These are phyloP conservation scores for Yarrowia phangngaensis DNA, from an alignment of 805 yeast genomes.

Conservation along the genomic window DNA sequence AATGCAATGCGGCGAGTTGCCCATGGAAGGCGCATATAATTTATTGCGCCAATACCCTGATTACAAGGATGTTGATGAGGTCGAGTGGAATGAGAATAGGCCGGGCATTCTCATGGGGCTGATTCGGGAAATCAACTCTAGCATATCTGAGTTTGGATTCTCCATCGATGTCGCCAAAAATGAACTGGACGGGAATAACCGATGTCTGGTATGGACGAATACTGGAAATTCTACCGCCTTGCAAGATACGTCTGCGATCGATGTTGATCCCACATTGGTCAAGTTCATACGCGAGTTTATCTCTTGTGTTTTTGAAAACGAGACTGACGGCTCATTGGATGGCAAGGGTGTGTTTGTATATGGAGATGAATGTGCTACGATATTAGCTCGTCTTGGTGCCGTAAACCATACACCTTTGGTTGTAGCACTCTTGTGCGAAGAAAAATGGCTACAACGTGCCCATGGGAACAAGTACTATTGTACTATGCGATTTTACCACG, in stretches of 20 bases:
- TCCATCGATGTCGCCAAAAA: conserved; percentile 1
- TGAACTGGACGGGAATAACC: not conserved
- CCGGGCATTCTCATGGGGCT: not conserved
- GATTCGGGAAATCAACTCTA: not conserved
- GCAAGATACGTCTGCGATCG: conserved; percentile 12
- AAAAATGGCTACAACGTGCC: not conserved
- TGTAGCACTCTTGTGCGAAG: conserved; percentile 4
- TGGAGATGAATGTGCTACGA: not conserved
- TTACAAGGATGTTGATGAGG: not conserved
- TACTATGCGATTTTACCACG: conserved; percentile 13
- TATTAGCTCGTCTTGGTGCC: not conserved
- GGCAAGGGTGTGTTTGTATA: conserved; percentile 1
- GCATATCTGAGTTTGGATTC: conserved; percentile 1
- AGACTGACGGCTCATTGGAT: conserved; percentile 2
- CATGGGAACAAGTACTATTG: conserved; percentile 10
- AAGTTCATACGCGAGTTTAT: conserved; percentile 5
- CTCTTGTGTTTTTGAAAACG: not conserved
- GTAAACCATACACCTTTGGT: not conserved
- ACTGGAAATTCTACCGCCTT: conserved; percentile 3
- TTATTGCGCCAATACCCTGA: conserved; percentile 13
- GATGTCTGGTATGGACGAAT: conserved; percentile 3
- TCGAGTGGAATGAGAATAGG: not conserved
- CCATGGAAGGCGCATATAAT: not conserved
- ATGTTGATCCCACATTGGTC: not conserved
- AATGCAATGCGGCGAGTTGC: conserved; percentile 7